These are phyloP conservation scores for Calonectria crousiana DNA, from an alignment of 2,329 filamentous ascomycete genomes.

Conservation along the genomic window DNA sequence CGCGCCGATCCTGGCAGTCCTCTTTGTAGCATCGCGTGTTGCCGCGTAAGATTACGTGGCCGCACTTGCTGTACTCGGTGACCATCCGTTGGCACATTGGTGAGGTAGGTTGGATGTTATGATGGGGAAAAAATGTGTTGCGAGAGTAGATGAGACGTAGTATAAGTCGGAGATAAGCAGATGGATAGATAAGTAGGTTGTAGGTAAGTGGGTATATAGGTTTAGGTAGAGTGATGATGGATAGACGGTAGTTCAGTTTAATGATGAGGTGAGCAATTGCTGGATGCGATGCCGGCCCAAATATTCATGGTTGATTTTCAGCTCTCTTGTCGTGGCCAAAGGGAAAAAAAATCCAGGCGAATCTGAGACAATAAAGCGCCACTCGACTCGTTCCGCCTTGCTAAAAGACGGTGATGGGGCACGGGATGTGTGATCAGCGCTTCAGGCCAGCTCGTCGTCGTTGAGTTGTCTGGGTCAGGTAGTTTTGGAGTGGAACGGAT, in stretches of 20 bases:
- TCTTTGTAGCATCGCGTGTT: conserved; percentile 51
- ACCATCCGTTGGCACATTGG: conserved; percentile 50
- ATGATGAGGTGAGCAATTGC: conserved; percentile 9
- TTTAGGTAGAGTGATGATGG: not conserved
- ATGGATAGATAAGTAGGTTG: not conserved
- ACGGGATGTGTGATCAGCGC: not conserved
- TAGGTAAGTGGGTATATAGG: not conserved
- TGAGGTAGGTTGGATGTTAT: not conserved
- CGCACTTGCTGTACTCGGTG: conserved; percentile 51
- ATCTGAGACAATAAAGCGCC: conserved; percentile 1
- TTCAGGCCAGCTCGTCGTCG: conserved; percentile 6
- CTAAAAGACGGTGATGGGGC: not conserved
- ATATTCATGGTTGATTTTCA: conserved; percentile 10
- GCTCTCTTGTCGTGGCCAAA: not conserved
- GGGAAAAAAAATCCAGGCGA: not conserved
- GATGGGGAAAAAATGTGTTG: not conserved
- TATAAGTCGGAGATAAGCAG: not conserved
- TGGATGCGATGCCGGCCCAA: not conserved
- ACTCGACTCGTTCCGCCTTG: not conserved
- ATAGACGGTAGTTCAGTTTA: not conserved
- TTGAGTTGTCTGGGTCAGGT: conserved; percentile 1
- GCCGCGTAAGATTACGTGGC: conserved; percentile 51
- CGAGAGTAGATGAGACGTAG: not conserved
- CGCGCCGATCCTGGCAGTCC: conserved; percentile 46
- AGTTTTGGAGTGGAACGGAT: not conserved